Base-by-base conservation (phyloP, 176 grass and related monocot species). In the Oryza glaberrima region DNA sequence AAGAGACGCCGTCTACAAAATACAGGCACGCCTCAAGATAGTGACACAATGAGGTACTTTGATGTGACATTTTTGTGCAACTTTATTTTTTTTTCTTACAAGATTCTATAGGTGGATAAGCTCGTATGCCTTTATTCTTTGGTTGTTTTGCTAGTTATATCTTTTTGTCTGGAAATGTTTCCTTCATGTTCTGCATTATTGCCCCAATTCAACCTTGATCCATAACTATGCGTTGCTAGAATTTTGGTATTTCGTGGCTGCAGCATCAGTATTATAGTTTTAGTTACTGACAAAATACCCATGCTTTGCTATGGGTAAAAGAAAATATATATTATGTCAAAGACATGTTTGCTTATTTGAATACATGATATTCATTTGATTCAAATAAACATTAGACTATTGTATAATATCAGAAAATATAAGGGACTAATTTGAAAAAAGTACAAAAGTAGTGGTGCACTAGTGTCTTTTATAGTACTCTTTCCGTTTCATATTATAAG, bases 1-100 rank as follows among this genome's bases (percentile, higher is more conserved):
- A 99, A 99, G 88, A 90, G 76, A 45, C 81, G 44, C 2, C 54
- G 82, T 64, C 49, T 92, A 71, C 86, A 92, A 88, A 83, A 28
- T 56, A 23, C 72, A 67, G 84, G 1, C 64, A 61, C 11, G 22
- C 41, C 65, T 86, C 85, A 67, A 72, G 88, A 88, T 84, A 76
- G 77, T 87, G 81, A 84, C 91, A 43, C 73, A 56, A 83, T 92
- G 64, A 97, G 89, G 94, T 97, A 12, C 75, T 63, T 17, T 52
- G 61, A 58, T 51, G 30, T 85, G 8, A 75, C 22, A 60, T 83
- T 74, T 68, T 49, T 73, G 32, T 68, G 38, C 65, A 73, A 61
- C 10, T 91, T 68, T 82, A 72, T 26, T 67, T 87, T 80, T 79
- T 65, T 65, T 69, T 56, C 43, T 40, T 65, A 51, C 32, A 65